Evolutionary conservation across 495 filamentous ascomycete genomes (phyloP), one percentile per base, ranked within the genome.

Genomic region (Tuber borchii): DNA sequence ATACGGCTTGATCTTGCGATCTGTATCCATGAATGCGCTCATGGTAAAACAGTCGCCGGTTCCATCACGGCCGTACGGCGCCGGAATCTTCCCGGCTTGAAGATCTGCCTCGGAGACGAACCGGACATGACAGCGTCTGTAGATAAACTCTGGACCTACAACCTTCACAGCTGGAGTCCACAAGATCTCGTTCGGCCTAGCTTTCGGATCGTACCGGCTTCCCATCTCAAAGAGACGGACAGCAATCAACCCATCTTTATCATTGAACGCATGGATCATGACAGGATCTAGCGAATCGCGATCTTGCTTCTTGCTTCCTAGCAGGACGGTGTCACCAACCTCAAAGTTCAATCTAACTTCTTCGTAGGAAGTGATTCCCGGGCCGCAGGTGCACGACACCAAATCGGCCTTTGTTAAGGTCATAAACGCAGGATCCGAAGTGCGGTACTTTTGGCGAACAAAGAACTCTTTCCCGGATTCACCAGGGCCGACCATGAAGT

Each of bases 31-130:
- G 71, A 81, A 73, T 34, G 84, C 84, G 0, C 85, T 87, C 48
- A 93, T 88, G 76, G 85, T 92, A 79, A 89, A 94, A 43, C 85
- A 85, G 76, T 93, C 90, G 0, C 87, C 90, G 3, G 85, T 86
- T 0, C 92, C 92, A 46, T 87, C 83, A 12, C 87, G 84, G 76
- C 89, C 84, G 77, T 93, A 94, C 0, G 91, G 92, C 1, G 83
- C 78, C 0, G 89, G 89, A 56, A 93, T 87, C 0, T 76, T 77
- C 37, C 86, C 83, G 0, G 71, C 73, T 0, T 80, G 72, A 9
- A 83, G 77, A 42, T 85, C 80, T 9, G 78, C 70, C 72, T 79
- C 75, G 19, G 79, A 71, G 72, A 90, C 90, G 73, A 88, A 86
- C 0, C 89, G 86, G 20, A 94, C 83, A 61, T 88, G 78, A 74